Evolutionary conservation across 352 stramenopile genomes (phyloP).

Genomic region (Globisporangium orthogonon): DNA sequence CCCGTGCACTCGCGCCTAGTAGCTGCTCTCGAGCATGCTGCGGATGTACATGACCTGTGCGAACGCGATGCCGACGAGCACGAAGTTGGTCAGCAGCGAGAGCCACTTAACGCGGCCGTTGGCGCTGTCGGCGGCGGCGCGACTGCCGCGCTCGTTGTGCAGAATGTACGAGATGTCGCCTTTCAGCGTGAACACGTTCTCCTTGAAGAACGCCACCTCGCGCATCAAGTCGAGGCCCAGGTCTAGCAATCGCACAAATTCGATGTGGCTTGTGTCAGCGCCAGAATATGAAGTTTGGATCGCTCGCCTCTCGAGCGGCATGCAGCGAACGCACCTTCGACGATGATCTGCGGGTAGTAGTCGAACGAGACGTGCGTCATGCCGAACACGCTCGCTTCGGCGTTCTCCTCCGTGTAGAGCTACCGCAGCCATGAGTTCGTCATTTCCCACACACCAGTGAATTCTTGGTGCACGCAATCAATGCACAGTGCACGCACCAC

Average conservation of each 20-base stretch:
- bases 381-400: constrained; percentile 44
- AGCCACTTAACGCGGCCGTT: constrained; percentile 82
- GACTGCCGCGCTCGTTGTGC: constrained; percentile 66
- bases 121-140: constrained; percentile 68
- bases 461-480: too few species aligned
- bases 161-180: constrained; percentile 80
- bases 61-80: constrained; percentile 71
- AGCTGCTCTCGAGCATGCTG: constrained; percentile 68
- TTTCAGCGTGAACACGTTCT: constrained; percentile 67
- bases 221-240: constrained; percentile 77
- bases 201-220: constrained; percentile 73
- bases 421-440: constrained; percentile 2
- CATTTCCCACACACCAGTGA: too few species aligned
- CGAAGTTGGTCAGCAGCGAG: constrained; percentile 70
- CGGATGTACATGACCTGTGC: constrained; percentile 84
- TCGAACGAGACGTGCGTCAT: constrained; percentile 51
- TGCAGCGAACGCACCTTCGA: constrained; percentile 38
- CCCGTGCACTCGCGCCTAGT: constrained; percentile 24
- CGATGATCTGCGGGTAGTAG: constrained; percentile 73
- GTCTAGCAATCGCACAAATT: constrained; percentile 20
- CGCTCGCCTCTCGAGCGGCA: too few species aligned
- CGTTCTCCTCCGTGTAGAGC: constrained; percentile 45
- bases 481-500: constrained; percentile 18
- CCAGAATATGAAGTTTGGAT: not conserved
- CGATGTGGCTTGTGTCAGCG: not conserved